phyloP scores from a whole-genome alignment of 208 protist genomes.

The Jaenimonas drosophilae region DNA sequence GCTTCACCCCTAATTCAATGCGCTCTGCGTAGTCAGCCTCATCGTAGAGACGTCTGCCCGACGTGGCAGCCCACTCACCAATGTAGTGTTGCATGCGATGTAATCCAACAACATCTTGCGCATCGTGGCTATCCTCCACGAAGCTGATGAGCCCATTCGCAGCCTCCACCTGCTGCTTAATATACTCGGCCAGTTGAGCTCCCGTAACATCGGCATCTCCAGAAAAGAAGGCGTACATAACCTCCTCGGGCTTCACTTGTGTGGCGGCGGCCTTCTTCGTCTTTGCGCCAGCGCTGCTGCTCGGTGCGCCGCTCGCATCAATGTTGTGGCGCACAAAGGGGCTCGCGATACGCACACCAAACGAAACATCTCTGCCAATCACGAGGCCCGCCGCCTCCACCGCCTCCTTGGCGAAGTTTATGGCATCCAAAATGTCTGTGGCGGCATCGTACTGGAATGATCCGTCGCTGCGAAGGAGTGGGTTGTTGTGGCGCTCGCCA shows the following conservation, averaged over 20 bases:
- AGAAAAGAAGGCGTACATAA: conserved; percentile 50
- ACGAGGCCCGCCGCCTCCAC: conserved; percentile 19
- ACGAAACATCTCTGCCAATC: conserved; percentile 17
- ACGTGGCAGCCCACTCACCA: conserved; percentile 9
- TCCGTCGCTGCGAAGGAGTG: conserved; percentile 11
- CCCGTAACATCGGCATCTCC: conserved; percentile 57
- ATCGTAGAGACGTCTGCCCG: conserved; percentile 10
- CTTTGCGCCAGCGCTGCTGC: neutral
- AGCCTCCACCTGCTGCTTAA: conserved; percentile 44
- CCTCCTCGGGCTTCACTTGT: conserved; percentile 7
- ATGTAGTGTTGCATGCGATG: conserved; percentile 36
- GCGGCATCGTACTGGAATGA: conserved; percentile 30
- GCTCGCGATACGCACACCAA: conserved; percentile 29
- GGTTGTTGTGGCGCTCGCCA: neutral
- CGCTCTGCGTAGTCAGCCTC: neutral
- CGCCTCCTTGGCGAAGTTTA: conserved; percentile 21
- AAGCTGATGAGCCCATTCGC: conserved; percentile 27
- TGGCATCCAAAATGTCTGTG: conserved; percentile 28
- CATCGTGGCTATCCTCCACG: conserved; percentile 60
- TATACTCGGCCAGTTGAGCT: conserved; percentile 58
- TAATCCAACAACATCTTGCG: conserved; percentile 25
- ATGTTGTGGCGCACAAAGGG: conserved; percentile 1
- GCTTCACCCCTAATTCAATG: conserved; percentile 4
- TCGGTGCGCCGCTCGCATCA: neutral
- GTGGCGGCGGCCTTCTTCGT: conserved; percentile 4